Conservation (phyloP, 345 rosid species). For the Populus ilicifolia region DNA sequence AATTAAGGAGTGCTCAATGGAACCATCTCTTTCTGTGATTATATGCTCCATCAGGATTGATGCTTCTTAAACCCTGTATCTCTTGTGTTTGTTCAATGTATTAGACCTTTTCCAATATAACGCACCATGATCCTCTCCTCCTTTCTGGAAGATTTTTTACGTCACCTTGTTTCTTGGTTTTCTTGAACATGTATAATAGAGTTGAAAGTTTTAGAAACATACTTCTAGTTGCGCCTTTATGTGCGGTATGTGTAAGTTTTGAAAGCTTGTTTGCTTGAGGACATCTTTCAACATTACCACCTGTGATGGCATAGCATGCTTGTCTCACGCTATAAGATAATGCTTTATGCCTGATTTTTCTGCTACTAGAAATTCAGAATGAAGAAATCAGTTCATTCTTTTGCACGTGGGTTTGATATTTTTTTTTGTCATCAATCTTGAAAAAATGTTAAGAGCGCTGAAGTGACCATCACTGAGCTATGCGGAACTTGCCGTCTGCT, state of each 20-base stretch:
- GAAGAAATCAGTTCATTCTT: too few relatives aligned
- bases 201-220: not conserved
- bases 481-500: too few relatives aligned
- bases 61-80: not conserved
- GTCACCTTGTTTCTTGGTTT: not conserved
- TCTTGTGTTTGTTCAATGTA: not conserved
- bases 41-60: slow-evolving; percentile 6
- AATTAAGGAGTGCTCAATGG: not conserved
- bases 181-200: not conserved
- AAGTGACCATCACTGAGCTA: too few relatives aligned
- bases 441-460: too few relatives aligned
- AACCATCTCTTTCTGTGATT: not conserved
- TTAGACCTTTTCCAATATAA: not conserved
- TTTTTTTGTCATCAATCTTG: too few relatives aligned
- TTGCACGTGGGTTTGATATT: too few relatives aligned
- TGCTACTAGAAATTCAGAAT: too few relatives aligned
- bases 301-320: not conserved
- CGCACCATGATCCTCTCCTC: not conserved
- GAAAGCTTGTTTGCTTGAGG: not conserved
- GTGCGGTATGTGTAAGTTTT: not conserved
- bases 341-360: too few relatives aligned
- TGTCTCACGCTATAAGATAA: too few relatives aligned
- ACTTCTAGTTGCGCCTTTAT: not conserved
- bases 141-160: not conserved
- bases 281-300: not conserved